Evolutionary conservation across 768 basidiomycete species (phyloP), one percentile per base, ranked within the genome.

Genomic region (Pulveroboletus sp.): DNA sequence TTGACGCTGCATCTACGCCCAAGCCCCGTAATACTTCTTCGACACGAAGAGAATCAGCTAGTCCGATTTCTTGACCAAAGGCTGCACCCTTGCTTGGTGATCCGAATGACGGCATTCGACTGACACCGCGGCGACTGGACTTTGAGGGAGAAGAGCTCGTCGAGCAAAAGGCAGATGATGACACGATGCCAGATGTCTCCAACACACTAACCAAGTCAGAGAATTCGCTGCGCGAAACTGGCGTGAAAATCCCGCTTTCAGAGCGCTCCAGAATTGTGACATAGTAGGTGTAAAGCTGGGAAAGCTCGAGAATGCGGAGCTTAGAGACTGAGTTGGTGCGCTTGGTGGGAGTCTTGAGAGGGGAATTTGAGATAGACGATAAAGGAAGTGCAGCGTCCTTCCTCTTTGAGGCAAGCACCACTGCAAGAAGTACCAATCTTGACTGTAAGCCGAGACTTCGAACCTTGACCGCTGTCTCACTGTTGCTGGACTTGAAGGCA

Each of bases 191-290:
- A 7, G 79, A 75, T 4, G 85, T 86, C 67, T 93, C 89, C 33
- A 93, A 69, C 42, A 91, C 70, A 24, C 79, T 77, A 0, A 86
- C 60, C 3, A 92, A 72, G 56, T 93, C 89, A 0, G 75, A 71
- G 55, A 93, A 90, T 58, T 91, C 89, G 62, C 79, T 86, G 8
- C 86, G 76, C 9, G 84, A 86, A 2, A 85, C 86, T 3, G 85
- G 74, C 3, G 76, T 69, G 53, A 89, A 84, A 5, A 79, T 63
- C 14, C 76, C 77, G 14, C 69, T 71, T 18, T 79, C 79, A 10
- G 76, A 72, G 31, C 85, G 77, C 14, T 73, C 71, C 8, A 93
- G 77, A 41, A 87, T 68, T 3, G 72, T 61, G 33, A 69, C 63
- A 57, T 92, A 91, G 64, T 82, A 89, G 0, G 75, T 59, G 50